These are phyloP conservation scores for Rhodotorula kratochvilovae DNA, from an alignment of 768 basidiomycete genomes.

Conservation along the genomic window DNA sequence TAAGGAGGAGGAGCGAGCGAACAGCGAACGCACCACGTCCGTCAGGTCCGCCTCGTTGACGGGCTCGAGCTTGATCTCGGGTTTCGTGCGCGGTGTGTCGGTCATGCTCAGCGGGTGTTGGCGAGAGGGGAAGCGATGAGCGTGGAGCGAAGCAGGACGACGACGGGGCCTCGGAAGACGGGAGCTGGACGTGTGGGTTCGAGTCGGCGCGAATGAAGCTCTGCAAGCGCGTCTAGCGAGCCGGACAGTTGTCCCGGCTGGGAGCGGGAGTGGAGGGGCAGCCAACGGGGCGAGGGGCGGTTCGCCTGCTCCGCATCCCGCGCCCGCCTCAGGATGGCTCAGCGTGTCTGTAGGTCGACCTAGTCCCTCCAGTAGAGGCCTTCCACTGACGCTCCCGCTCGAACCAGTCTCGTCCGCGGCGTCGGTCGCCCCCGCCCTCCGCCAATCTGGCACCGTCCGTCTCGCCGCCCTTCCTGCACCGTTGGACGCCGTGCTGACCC, in stretches of 20 bases:
- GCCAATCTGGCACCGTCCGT: slow-evolving; percentile 23
- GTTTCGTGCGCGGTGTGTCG: neutral
- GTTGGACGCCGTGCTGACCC: neutral
- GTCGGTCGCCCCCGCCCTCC: slow-evolving; percentile 20
- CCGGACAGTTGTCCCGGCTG: too few relatives aligned
- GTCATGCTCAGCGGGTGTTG: too few relatives aligned
- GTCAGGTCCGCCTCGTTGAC: slow-evolving; percentile 2
- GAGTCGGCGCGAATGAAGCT: too few relatives aligned
- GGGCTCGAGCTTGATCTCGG: slow-evolving; percentile 6
- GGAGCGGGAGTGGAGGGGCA: too few relatives aligned
- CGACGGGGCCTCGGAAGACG: neutral
- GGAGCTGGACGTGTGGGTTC: neutral
- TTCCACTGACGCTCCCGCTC: neutral
- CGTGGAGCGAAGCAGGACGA: neutral
- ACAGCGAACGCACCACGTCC: neutral
- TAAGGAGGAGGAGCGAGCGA: neutral
- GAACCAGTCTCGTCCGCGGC: slow-evolving; percentile 6
- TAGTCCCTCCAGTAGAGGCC: neutral
- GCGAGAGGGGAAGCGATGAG: neutral
- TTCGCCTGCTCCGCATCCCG: neutral
- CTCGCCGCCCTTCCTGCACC: neutral
- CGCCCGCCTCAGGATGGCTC: slow-evolving; percentile 2
- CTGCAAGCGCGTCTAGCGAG: too few relatives aligned
- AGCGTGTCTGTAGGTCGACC: slow-evolving; percentile 1
- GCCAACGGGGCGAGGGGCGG: neutral